Percentiles rank a stretch among this genome's conserved stretches.
phyloP scores from a whole-genome alignment of 345 rosid species.

The Sonneratia caseolaris region DNA sequence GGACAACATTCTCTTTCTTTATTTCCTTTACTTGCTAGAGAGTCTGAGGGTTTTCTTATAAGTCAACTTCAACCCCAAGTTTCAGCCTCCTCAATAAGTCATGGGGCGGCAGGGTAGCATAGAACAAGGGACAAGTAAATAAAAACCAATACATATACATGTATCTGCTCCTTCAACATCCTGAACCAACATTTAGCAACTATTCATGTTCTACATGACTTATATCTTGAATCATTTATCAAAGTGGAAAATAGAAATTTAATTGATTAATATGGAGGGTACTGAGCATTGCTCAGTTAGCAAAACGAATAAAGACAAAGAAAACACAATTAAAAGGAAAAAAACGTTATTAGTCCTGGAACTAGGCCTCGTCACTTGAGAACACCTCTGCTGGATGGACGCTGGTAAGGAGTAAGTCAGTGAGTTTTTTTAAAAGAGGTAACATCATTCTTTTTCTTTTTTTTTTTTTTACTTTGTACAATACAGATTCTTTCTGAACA shows the following conservation, averaged over 20 bases:
- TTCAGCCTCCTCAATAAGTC: not conserved
- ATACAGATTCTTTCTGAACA: too few relatives aligned
- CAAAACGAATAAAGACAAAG: not conserved
- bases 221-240: not conserved
- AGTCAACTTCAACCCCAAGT: not conserved
- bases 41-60: too few relatives aligned
- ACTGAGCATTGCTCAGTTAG: not conserved
- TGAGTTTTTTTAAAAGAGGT: too few relatives aligned
- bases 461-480: too few relatives aligned
- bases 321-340: not conserved
- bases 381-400: too few relatives aligned
- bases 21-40: not conserved
- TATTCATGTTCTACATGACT: not conserved
- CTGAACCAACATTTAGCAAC: not conserved
- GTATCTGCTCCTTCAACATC: not conserved
- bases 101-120: not conserved
- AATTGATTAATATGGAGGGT: not conserved
- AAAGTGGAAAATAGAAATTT: too few relatives aligned
- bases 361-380: too few relatives aligned
- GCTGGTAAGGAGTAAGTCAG: too few relatives aligned
- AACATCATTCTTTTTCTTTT: too few relatives aligned
- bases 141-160: not conserved
- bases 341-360: not conserved
- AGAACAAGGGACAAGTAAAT: too few relatives aligned
- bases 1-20: not conserved